Percentiles rank a stretch among this genome's conserved stretches.
phyloP scores from a whole-genome alignment of 1,139 yeast genomes.

The Yamadazyma buinensis region DNA sequence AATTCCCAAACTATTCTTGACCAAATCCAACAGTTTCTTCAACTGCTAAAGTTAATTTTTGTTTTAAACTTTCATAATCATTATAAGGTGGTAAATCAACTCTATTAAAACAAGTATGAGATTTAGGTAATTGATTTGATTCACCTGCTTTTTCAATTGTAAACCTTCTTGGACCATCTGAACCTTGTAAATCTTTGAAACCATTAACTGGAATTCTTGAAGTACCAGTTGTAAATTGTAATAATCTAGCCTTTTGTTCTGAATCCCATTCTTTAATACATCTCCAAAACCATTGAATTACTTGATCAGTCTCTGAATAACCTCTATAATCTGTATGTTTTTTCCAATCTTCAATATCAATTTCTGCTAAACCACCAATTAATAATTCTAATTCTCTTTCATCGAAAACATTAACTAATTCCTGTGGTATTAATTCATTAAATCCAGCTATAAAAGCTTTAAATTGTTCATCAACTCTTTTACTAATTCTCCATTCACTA shows the following conservation, averaged over 20 bases:
- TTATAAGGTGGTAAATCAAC: conserved; percentile 85
- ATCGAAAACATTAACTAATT: conserved; percentile 91
- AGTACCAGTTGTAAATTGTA: conserved; percentile 98
- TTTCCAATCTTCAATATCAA: conserved; percentile 98
- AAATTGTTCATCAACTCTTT: conserved; percentile 92
- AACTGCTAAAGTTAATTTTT: conserved; percentile 80
- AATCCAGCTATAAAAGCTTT: conserved; percentile 95
- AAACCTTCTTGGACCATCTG: conserved; percentile 98
- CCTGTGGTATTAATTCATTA: conserved; percentile 96
- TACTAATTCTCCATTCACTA: conserved; percentile 93
- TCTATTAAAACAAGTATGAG: conserved; percentile 94
- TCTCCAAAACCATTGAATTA: conserved; percentile 98
- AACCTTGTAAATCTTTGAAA: conserved; percentile 95
- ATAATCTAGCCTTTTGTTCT: conserved; percentile 90
- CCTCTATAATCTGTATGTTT: conserved; percentile 98
- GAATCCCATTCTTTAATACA: conserved; percentile 92
- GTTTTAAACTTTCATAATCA: conserved; percentile 70
- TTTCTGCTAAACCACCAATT: conserved; percentile 97
- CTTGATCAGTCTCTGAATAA: conserved; percentile 93
- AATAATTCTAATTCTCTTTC: conserved; percentile 94
- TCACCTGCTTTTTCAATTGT: conserved; percentile 98
- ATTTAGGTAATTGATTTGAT: conserved; percentile 85
- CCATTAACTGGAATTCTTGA: conserved; percentile 99
- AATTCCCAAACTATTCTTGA: conserved; percentile 73
- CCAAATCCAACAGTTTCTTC: conserved; percentile 97